Percentiles rank a stretch among this genome's conserved stretches.
Evolutionary conservation across 208 protist genomes (phyloP).

Genomic region (Acanthamoeba culbertsoni): DNA sequence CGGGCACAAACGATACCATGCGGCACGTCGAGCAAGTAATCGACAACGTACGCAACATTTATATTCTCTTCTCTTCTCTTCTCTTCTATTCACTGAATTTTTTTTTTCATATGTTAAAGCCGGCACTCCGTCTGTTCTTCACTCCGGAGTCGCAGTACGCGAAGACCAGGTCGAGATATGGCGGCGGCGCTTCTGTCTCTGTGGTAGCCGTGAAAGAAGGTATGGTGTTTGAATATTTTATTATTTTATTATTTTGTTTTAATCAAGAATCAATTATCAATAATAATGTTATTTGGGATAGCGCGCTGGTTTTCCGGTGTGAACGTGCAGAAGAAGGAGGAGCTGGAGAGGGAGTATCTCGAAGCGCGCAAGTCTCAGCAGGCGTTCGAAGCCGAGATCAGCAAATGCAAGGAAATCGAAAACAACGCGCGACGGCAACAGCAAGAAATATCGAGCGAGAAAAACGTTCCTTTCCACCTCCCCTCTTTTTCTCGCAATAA

Average conservation of each 20-base stretch:
- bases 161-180: conserved; percentile 53
- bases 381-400: not conserved
- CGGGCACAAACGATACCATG: not conserved
- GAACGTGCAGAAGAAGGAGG: conserved; percentile 17
- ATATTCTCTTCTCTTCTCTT: not conserved
- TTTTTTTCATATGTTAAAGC: not conserved
- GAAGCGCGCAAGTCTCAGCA: not conserved
- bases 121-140: not conserved
- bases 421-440: not conserved
- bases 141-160: conserved; percentile 32
- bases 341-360: conserved; percentile 2
- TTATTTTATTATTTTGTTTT: not conserved
- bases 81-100: not conserved
- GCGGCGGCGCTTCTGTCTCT: not conserved
- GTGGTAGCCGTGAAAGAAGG: not conserved
- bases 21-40: not conserved
- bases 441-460: not conserved
- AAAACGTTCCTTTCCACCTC: not conserved
- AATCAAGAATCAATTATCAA: not conserved
- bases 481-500: not conserved
- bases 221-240: not conserved
- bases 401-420: not conserved
- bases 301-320: conserved; percentile 13
- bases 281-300: not conserved
- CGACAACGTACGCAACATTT: not conserved